A percentile compares a stretch with the other conserved stretches of the same genome.
Conservation (phyloP, 2,329 filamentous ascomycete genomes). For the Pyrenophora tritici-repentis region DNA sequence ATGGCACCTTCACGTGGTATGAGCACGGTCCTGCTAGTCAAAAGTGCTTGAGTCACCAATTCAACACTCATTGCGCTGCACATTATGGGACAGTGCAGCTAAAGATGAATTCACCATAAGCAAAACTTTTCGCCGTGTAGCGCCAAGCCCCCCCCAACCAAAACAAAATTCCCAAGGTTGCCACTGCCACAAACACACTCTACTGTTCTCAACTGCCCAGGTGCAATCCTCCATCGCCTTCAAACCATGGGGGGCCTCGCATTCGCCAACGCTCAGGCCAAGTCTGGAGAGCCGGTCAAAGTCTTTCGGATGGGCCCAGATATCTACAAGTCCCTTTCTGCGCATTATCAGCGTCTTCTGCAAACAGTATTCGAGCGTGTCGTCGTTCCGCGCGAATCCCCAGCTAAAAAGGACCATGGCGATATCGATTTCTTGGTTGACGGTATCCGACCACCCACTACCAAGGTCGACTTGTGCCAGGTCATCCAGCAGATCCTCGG, state of each 20-base stretch:
- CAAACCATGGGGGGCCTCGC: constrained; percentile 66
- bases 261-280: constrained; percentile 35
- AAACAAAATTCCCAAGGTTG: too few species aligned
- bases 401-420: constrained; percentile 69
- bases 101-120: too few species aligned
- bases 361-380: constrained; percentile 60
- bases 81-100: too few species aligned
- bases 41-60: too few species aligned
- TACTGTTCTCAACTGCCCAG: neutral
- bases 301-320: constrained; percentile 69
- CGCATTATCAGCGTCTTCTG: constrained; percentile 55
- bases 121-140: too few species aligned
- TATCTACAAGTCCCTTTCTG: constrained; percentile 61
- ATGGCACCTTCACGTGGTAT: too few species aligned
- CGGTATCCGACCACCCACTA: constrained; percentile 15
- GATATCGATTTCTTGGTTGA: constrained; percentile 73
- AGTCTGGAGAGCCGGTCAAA: constrained; percentile 52
- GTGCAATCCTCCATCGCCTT: neutral
- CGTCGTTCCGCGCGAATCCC: constrained; percentile 68
- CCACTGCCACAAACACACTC: too few species aligned
- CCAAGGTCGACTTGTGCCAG: constrained; percentile 25
- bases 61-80: too few species aligned
- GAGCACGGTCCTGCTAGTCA: too few species aligned
- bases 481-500: constrained; percentile 51
- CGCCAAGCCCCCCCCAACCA: too few species aligned